Evolutionary conservation across 2,329 filamentous ascomycete genomes (phyloP), one percentile per base, ranked within the genome.

Genomic region (Cordyceps fumosorosea): DNA sequence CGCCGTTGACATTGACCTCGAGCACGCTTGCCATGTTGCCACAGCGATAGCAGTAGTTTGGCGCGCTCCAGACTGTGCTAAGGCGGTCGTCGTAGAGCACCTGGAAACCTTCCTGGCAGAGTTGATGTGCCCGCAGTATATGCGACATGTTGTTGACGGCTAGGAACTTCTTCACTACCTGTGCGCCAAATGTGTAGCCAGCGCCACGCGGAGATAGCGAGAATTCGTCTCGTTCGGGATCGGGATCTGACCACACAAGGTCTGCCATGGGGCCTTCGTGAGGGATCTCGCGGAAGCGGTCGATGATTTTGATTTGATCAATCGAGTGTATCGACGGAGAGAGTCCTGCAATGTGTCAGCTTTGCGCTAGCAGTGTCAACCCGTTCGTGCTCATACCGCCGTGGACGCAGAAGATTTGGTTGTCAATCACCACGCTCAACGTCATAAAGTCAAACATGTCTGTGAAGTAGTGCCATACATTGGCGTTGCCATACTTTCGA

Each of bases 191-290:
- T 0, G 93, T 98, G 75, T 99, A 99, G 26, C 95, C 95, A 22
- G 95, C 95, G 50, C 95, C 95, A 65, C 95, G 85, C 2, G 95
- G 95, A 8, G 90, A 96, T 18, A 99, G 84, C 7, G 90, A 96
- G 76, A 99, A 99, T 75, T 99, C 95, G 76, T 99, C 95, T 62
- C 93, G 85, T 69, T 99, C 95, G n/a, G 91, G 89, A 73, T 99
- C 95, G 0, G 95, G 95, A 73, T 99, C 95, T 22, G 92, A 96
- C 95, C 95, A 99, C 37, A 99, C 95, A 5, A 99, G 80, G 75
- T 99, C 95, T n/a, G 95, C 95, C 95, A 99, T 99, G 40, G 95
- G 95, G 0, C 95, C 95, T 77, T 99, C 95, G 77, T 99, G 95
- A 5, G 95, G 95, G 64, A 99, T 99, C 74, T 99, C 95, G 68